These are phyloP conservation scores for Pleurotus sapidus DNA, from an alignment of 768 basidiomycete species.

Conservation along the genomic window DNA sequence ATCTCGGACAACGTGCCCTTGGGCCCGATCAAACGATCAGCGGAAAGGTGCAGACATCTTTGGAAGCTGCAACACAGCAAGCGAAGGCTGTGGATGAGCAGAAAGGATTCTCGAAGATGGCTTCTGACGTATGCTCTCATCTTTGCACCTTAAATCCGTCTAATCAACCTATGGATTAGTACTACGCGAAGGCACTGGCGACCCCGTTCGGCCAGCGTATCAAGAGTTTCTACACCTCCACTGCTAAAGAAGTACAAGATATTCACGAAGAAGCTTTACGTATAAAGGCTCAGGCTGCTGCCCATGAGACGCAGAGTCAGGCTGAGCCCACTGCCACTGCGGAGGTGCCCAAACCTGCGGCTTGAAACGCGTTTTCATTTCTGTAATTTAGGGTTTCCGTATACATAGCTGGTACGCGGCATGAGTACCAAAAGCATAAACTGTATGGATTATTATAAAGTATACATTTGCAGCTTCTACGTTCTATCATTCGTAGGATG, in stretches of 20 bases:
- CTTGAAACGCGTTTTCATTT: too few species aligned
- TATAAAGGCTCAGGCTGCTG: slow-evolving; percentile 65
- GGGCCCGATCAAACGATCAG: slow-evolving; percentile 84
- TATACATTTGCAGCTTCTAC: background rate
- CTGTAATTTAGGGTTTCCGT: too few species aligned
- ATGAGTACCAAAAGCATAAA: too few species aligned
- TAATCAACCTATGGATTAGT: too few species aligned
- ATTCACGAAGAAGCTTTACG: slow-evolving; percentile 92
- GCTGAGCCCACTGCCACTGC: background rate
- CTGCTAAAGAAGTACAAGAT: slow-evolving; percentile 84
- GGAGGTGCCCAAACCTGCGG: background rate
- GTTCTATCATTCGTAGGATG: too few species aligned
- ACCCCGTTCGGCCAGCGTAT: slow-evolving; percentile 80
- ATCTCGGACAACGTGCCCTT: slow-evolving; percentile 64
- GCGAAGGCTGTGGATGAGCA: slow-evolving; percentile 79
- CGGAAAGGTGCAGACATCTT: slow-evolving; percentile 62
- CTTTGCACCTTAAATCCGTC: too few species aligned
- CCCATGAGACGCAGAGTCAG: background rate
- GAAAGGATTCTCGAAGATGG: slow-evolving; percentile 69
- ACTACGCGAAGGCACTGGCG: slow-evolving; percentile 73
- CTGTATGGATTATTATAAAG: background rate
- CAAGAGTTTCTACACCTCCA: slow-evolving; percentile 78
- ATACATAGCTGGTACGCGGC: background rate
- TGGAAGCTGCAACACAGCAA: slow-evolving; percentile 64
- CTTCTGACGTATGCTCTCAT: slow-evolving; percentile 50